Base-by-base conservation (phyloP, 169 alveolate genomes). In the Eimeria zaria region DNA sequence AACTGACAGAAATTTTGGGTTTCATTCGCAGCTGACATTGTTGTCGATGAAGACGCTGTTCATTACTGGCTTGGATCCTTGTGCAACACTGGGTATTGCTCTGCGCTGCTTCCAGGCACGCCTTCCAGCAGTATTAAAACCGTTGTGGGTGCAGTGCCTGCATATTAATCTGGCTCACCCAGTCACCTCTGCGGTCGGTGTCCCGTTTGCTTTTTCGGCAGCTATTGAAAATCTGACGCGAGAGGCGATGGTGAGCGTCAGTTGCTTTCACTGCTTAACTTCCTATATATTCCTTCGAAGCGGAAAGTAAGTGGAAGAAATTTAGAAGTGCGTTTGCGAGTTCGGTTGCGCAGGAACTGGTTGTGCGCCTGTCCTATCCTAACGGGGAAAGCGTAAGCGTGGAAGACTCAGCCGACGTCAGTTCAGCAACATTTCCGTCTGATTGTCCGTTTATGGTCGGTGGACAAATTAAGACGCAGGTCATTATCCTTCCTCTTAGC, bases 191-290 rank as follows among this genome's bases (percentile, higher is more conserved):
- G 80, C 83, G 30, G 94, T 87, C 46, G 94, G 94, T n/a, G 94
- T 41, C 41, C 94, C 94, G 81, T 87, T 87, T n/a, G 55, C 64
- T 33, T 62, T 87, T 64, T 87, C 94, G 94, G 94, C 94, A 64
- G 44, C 94, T 27, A 44, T 87, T 39, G 83, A 60, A 87, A 87
- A 87, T 27, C 27, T 62, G 64, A 87, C 84, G 39, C 94, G 81
- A 18, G 94, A 60, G 94, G 94, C 94, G n/a, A 87, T 87, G 94
- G 94, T 87, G 83, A 64, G 94, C 27, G 8, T 16, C 64, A 39
- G 76, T 27, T 39, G 48, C 62, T 12, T 24, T 53, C 39, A 41
- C 51, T 6, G 2, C 44, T 27, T 30, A 2, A 30, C 53, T 30
- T 30, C 27, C 44, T 53, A n/a, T n/a, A 18, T 7, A 18, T 44